Evolutionary conservation across 2,329 filamentous ascomycete species (phyloP), one percentile per base, ranked within the genome.

Genomic region (Penicillium sp.): DNA sequence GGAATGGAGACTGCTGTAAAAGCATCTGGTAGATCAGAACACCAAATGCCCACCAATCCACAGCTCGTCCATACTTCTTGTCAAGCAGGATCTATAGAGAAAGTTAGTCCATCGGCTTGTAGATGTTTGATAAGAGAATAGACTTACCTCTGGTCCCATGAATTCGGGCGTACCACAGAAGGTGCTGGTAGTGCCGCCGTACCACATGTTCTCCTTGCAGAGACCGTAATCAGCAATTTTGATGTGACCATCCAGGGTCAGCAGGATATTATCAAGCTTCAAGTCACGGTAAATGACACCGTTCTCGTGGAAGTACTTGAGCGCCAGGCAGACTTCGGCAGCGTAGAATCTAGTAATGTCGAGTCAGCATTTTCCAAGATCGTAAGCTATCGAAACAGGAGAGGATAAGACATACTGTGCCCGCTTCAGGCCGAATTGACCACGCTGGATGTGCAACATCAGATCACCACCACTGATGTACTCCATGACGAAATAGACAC

Each of bases 141-240:
- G 11, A 52, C 80, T 68, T 81, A 95, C 91, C 82, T 99, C 94
- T 8, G 94, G 94, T 8, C 94, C 94, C 94, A 99, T 99, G 64
- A 99, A 99, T 72, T 99, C 94, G 14, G 94, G 94, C n/a, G 94
- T 99, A 75, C 94, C 94, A 72, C 94, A 99, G 80, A 99, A 99
- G 7, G 94, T 99, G 77, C 92, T 93, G 0, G 94, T 99, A 2
- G 90, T 97, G 52, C 90, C 93, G 42, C 92, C 92, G 71, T 95
- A 99, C 92, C 93, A 99, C 94, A 99, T 99, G 67, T 99, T 92
- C 72, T 99, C 94, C 77, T 99, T 99, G 80, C 95, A 99, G 46
- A 99, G 85, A 85, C 94, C 94, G 73, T 96, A 99, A 82, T 99
- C 94, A 49, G 85, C 94, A 81, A 99, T 92, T 82, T 97, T 97